Percentiles rank a stretch among this genome's conserved stretches.
Evolutionary conservation across 768 basidiomycete genomes (phyloP).

Genomic region (Tricholomella constricta): DNA sequence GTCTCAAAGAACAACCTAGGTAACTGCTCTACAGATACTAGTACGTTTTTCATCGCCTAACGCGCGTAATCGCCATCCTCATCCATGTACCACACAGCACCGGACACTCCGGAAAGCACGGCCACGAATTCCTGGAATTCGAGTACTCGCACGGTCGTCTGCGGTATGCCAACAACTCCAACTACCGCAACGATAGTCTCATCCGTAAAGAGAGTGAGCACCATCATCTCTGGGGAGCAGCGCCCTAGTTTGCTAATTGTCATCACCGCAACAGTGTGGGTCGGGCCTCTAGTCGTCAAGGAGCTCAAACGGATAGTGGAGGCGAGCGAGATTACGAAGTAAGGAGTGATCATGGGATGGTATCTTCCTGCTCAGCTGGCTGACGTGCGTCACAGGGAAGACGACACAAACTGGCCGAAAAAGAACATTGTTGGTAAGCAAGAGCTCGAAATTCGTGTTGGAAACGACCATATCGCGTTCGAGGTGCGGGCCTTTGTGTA

Average conservation of each 20-base stretch:
- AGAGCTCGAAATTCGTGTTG: constrained; percentile 92
- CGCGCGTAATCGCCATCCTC: not conserved
- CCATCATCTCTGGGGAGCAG: not conserved
- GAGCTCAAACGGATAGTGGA: constrained; percentile 95
- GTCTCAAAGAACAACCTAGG: constrained; percentile 6
- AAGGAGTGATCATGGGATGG: constrained; percentile 22
- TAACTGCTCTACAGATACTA: constrained; percentile 43
- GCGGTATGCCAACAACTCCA: constrained; percentile 98
- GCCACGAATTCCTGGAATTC: constrained; percentile 97
- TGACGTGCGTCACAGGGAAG: constrained; percentile 65
- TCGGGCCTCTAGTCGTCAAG: constrained; percentile 88
- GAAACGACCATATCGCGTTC: constrained; percentile 95
- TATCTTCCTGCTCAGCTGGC: not conserved
- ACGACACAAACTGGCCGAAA: constrained; percentile 98
- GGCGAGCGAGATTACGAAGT: constrained; percentile 95
- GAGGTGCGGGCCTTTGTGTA: constrained; percentile 58
- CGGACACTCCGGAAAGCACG: constrained; percentile 98
- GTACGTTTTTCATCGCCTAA: constrained; percentile 26
- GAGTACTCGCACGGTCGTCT: constrained; percentile 97
- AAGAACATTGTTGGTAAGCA: constrained; percentile 99
- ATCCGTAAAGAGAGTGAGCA: constrained; percentile 97
- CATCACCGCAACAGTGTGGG: constrained; percentile 69
- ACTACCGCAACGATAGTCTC: constrained; percentile 96
- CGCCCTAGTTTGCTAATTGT: not conserved
- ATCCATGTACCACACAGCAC: constrained; percentile 53